Evolutionary conservation across 1,284 basidiomycete genomes (phyloP), one percentile per base, ranked within the genome.

Genomic region (Mycena sp.): DNA sequence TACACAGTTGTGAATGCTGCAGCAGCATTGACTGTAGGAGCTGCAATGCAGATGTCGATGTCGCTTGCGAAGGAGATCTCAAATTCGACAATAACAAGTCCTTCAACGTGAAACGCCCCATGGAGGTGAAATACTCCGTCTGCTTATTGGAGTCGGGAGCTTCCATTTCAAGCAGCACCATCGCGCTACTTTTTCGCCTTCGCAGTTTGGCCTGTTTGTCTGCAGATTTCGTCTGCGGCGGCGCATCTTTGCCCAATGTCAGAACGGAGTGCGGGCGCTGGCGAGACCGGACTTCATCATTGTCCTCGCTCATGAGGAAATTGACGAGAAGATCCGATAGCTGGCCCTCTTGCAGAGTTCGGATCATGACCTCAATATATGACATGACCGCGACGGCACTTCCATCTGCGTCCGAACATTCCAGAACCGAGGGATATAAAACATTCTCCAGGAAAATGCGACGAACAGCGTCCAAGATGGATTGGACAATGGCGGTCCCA

Each of bases 341-440:
- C 65, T 87, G 87, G 30, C 93, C 93, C 55, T 91, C 86, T 67
- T 91, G 88, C 18, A 97, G 86, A 0, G 92, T 94, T 62, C 91
- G 87, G 65, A 97, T 87, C 84, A 96, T 92, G 77, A 95, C 89
- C 73, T 98, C 95, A 73, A 99, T 92, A 78, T 99, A 99, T n/a
- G 94, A 96, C 88, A 99, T 93, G 65, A 99, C 96, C 2, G 97
- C 97, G 1, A 98, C 94, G 0, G 96, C 95, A 74, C 96, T 98
- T 34, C 97, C 97, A 80, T 99, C 97, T 8, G 86, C 80, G 73
- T 96, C 94, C 0, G 96, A 97, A 81, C 96, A 98, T 79, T 99
- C 97, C 63, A 98, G 86, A 62, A 99, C 90, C 7, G 96, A 95
- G 0, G 97, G 96, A 79, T 98, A 98, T 41, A 98, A 84, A 37